phyloP scores from a whole-genome alignment of 23 red algal species.

The Gracilaria gracilis region DNA sequence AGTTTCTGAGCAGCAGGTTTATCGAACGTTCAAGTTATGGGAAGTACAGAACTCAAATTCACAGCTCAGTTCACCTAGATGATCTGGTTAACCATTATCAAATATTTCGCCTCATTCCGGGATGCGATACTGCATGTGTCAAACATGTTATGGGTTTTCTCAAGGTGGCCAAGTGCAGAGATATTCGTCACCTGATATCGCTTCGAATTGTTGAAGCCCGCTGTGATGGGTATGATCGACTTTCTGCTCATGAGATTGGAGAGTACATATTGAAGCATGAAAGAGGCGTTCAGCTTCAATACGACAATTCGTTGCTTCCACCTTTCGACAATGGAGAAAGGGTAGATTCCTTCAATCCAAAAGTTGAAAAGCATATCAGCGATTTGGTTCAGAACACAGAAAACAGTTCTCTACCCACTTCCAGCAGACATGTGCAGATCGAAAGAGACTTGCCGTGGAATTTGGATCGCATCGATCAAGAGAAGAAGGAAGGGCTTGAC shows the following conservation, averaged over 20 bases:
- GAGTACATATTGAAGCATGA: slow-evolving; percentile 40
- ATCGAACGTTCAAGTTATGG: not conserved
- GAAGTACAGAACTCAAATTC: not conserved
- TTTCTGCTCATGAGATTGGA: slow-evolving; percentile 54
- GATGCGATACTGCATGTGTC: slow-evolving; percentile 38
- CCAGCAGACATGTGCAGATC: slow-evolving; percentile 17
- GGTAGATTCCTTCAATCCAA: slow-evolving; percentile 4
- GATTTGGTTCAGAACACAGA: not conserved
- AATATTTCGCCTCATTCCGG: slow-evolving; percentile 23
- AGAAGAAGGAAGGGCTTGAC: slow-evolving; percentile 16
- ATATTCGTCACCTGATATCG: not conserved
- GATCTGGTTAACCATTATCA: slow-evolving; percentile 25
- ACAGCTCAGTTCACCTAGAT: slow-evolving; percentile 19
- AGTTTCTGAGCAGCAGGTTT: not conserved
- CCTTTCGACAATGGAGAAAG: slow-evolving; percentile 28
- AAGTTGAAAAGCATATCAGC: not conserved
- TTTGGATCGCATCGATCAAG: slow-evolving; percentile 56
- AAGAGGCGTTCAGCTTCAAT: not conserved
- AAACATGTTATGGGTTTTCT: slow-evolving; percentile 8
- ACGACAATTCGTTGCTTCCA: slow-evolving; percentile 51
- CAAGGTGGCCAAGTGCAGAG: slow-evolving; percentile 33
- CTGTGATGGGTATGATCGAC: slow-evolving; percentile 42
- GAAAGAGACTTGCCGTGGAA: slow-evolving; percentile 14
- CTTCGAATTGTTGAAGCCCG: slow-evolving; percentile 53
- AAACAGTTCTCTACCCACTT: not conserved